Evolutionary conservation across 768 basidiomycete genomes (phyloP), one percentile per base, ranked within the genome.

Genomic region (Psilocybe sp.): DNA sequence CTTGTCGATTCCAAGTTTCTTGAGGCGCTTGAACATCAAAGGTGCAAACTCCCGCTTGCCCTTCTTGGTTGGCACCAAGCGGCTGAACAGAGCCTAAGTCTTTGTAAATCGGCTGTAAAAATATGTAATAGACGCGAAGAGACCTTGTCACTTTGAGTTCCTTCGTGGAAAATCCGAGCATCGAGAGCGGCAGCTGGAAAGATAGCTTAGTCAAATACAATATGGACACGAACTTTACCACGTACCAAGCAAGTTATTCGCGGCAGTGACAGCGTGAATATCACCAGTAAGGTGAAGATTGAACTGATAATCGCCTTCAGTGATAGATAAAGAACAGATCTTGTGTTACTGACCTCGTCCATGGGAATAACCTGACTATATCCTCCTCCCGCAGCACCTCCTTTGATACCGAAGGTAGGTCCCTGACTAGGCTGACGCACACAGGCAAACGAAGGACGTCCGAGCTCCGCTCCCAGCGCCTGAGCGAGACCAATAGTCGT

Each of bases 331-430:
- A 10, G 4, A 40, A 16, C 23, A 28, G 18, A 40, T 31, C 42
- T 50, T 46, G 15, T 50, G 23, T 4, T 13, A 52, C 67, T 47
- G 55, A 89, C 89, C 74, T 98, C 96, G 62, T 98, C 96, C 96
- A 98, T 98, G 37, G 96, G 96, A 70, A 98, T 98, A 62, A 99
- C 91, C 65, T 97, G 95, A 65, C 92, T 93, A 74, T 98, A 99
- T 46, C 96, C 96, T 53, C 96, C 96, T 36, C 97, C 96, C 38
- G 96, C 96, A 34, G 96, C 96, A 60, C 96, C 97, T 58, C 96
- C 96, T 70, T 99, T 99, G 76, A 99, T 97, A 58, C 96, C 96
- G 65, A 98, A 99, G 0, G 96, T 98, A 32, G 96, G 96, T 11
- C 97, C 96, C 69, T 99, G 96, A 72, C 92, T 94, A 4, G 97